phyloP scores from a whole-genome alignment of 2,329 filamentous ascomycete genomes.

The Neobulgaria alba region DNA sequence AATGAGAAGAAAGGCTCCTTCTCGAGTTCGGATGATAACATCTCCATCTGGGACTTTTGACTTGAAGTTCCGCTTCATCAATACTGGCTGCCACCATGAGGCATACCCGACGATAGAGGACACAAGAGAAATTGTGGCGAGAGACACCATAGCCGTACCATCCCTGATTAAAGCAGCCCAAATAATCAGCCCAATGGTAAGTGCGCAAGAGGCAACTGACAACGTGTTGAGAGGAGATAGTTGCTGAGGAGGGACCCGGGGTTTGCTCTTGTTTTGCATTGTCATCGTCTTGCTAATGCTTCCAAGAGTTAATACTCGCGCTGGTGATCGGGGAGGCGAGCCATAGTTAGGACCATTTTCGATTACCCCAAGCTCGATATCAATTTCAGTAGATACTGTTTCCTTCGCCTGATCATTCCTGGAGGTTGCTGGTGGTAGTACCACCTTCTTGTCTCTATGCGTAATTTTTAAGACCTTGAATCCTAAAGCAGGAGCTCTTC shows the following conservation, averaged over 20 bases:
- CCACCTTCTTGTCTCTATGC: constrained; percentile 28
- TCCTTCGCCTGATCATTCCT: not conserved
- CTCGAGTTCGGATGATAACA: constrained; percentile 52
- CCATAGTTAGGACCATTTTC: constrained; percentile 9
- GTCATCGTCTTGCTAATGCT: constrained; percentile 13
- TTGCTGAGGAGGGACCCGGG: constrained; percentile 39
- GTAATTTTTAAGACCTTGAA: constrained; percentile 42
- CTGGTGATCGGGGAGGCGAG: not conserved
- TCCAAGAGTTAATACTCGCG: constrained; percentile 11
- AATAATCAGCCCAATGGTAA: constrained; percentile 40
- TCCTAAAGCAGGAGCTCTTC: constrained; percentile 34
- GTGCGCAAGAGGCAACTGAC: constrained; percentile 40
- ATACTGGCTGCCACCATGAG: constrained; percentile 47
- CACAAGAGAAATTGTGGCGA: constrained; percentile 42
- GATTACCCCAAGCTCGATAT: constrained; percentile 8
- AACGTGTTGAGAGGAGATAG: constrained; percentile 47
- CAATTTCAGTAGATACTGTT: constrained; percentile 24
- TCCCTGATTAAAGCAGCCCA: constrained; percentile 37
- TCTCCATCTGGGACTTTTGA: constrained; percentile 43
- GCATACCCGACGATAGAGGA: constrained; percentile 48
- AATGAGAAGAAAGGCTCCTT: constrained; percentile 50
- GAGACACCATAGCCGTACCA: constrained; percentile 43
- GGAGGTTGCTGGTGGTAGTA: not conserved
- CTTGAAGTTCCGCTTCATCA: constrained; percentile 42
- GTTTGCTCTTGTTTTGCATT: constrained; percentile 31